These are phyloP conservation scores for Penstemon newberryi DNA, from an alignment of 257 asterid species.

Conservation along the genomic window DNA sequence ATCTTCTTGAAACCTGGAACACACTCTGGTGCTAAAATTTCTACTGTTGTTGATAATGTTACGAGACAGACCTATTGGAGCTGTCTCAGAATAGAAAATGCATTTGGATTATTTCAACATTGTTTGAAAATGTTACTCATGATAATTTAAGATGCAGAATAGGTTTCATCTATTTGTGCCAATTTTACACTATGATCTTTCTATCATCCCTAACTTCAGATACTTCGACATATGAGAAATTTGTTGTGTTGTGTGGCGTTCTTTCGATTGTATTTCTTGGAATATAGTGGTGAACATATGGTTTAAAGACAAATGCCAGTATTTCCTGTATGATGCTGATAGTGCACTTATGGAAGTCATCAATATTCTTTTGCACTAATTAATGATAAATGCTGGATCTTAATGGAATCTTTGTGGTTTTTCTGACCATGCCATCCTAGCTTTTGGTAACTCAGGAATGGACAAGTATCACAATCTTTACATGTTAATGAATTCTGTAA, in stretches of 20 bases:
- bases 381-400: no score
- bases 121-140: neutral
- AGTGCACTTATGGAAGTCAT: neutral
- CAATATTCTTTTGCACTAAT: no score
- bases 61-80: neutral
- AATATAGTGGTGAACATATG: neutral
- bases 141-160: constrained; percentile 1
- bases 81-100: constrained; percentile 8
- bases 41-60: neutral
- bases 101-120: neutral
- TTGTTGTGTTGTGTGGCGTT: constrained; percentile 11
- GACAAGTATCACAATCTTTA: neutral
- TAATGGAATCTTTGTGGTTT: neutral
- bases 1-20: neutral
- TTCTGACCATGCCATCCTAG: neutral
- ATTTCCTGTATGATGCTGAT: constrained; percentile 4
- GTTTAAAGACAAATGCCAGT: constrained; percentile 9
- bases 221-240: neutral
- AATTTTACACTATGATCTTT: neutral
- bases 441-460: neutral
- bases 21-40: constrained; percentile 1
- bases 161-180: constrained; percentile 1
- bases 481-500: neutral
- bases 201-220: neutral
- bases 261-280: neutral